phyloP scores from a whole-genome alignment of 805 yeast species.

The Metschnikowia matae region DNA sequence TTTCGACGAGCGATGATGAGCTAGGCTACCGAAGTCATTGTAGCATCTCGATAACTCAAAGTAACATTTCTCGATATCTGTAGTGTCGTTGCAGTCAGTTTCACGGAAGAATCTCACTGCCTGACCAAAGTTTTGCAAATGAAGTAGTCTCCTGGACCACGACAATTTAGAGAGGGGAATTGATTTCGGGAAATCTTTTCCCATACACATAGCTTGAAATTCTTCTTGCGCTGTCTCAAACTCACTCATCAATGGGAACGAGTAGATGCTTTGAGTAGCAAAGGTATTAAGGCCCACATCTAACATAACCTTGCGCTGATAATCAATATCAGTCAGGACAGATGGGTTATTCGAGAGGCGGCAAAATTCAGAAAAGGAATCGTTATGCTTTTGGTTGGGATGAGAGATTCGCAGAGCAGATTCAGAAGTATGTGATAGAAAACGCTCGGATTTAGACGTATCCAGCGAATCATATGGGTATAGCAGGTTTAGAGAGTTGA shows the following conservation, averaged over 20 bases:
- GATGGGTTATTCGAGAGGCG: not conserved
- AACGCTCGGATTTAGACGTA: not conserved
- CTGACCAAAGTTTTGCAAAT: slow-evolving; percentile 11
- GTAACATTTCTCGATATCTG: slow-evolving; percentile 10
- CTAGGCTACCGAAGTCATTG: slow-evolving; percentile 10
- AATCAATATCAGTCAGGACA: not conserved
- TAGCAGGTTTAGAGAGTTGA: not conserved
- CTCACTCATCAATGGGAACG: slow-evolving; percentile 3
- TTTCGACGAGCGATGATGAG: slow-evolving; percentile 2
- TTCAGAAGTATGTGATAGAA: not conserved
- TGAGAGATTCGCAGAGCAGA: not conserved
- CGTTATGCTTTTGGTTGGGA: not conserved
- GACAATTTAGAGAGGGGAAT: slow-evolving; percentile 6
- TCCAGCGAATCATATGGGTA: not conserved
- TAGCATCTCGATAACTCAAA: slow-evolving; percentile 16
- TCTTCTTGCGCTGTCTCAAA: not conserved
- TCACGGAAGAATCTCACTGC: slow-evolving; percentile 7
- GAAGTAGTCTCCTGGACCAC: slow-evolving; percentile 12
- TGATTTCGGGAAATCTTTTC: not conserved
- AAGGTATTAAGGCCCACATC: slow-evolving; percentile 1
- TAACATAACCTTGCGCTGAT: not conserved
- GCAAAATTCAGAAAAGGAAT: not conserved
- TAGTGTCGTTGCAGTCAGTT: not conserved
- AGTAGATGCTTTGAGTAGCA: slow-evolving; percentile 4
- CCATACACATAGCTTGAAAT: not conserved